phyloP scores from a whole-genome alignment of 352 stramenopile species.

The Stramenopiles sp. region DNA sequence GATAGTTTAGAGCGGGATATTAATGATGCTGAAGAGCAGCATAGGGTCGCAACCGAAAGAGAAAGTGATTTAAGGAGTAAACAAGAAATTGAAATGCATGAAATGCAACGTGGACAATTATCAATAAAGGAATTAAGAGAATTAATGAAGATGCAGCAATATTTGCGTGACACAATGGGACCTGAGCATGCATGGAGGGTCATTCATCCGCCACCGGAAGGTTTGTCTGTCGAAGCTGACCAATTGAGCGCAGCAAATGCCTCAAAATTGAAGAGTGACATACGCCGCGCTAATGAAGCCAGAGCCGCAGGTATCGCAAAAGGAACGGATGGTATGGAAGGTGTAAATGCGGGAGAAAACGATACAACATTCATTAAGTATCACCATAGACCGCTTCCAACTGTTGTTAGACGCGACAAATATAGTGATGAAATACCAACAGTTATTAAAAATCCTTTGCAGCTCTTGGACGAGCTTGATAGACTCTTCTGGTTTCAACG shows the following conservation, averaged over 20 bases:
- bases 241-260: background rate
- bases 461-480: background rate
- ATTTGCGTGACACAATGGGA: background rate
- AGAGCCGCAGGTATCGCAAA: background rate
- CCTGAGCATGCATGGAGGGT: constrained; percentile 3
- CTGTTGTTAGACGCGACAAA: background rate
- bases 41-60: background rate
- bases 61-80: background rate
- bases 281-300: constrained; percentile 1
- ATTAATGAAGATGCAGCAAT: constrained; percentile 3
- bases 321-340: constrained; percentile 6
- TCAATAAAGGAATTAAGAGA: constrained; percentile 1
- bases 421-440: background rate
- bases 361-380: constrained; percentile 8
- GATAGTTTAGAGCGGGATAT: constrained; percentile 5
- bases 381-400: background rate
- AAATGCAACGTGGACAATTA: background rate
- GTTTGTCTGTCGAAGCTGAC: background rate
- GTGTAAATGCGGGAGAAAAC: background rate
- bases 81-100: background rate
- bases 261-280: constrained; percentile 8
- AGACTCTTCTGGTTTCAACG: constrained; percentile 5
- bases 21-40: background rate
- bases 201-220: background rate
- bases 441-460: background rate